These are phyloP conservation scores for Aurantiochytrium sp. DNA, from an alignment of 108 stramenopile genomes.

Conservation along the genomic window DNA sequence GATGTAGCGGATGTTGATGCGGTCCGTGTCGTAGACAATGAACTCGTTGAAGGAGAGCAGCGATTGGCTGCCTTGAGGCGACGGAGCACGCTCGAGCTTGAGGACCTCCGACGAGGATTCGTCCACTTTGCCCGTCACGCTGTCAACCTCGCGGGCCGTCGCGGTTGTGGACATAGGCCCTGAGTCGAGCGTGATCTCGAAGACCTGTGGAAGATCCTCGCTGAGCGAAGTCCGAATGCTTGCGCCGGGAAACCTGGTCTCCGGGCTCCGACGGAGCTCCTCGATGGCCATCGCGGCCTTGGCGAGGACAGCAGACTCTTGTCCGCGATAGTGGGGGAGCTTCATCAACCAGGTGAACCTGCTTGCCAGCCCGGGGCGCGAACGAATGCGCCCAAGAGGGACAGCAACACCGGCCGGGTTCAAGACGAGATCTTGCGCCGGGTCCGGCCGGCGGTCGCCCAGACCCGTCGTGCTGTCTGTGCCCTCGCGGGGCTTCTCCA, in stretches of 20 bases:
- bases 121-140: background rate
- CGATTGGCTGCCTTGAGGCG: no score
- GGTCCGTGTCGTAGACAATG: background rate
- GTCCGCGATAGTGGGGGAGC: no score
- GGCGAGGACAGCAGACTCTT: no score
- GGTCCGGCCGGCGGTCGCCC: background rate
- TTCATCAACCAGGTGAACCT: no score
- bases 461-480: background rate
- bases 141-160: background rate
- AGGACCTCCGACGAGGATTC: no score
- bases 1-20: background rate
- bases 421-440: background rate
- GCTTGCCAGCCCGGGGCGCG: no score
- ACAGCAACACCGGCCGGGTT: background rate
- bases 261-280: background rate
- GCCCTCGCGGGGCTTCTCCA: background rate
- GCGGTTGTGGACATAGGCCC: background rate
- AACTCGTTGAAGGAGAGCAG: background rate
- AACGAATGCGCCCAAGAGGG: background rate
- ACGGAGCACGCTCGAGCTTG: background rate
- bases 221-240: no score
- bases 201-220: no score
- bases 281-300: no score
- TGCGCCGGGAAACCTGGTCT: background rate
- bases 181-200: background rate